A percentile compares a stretch with the other conserved stretches of the same genome.
Conservation (phyloP, 2,329 filamentous ascomycete species). For the Xylaria polymorpha region DNA sequence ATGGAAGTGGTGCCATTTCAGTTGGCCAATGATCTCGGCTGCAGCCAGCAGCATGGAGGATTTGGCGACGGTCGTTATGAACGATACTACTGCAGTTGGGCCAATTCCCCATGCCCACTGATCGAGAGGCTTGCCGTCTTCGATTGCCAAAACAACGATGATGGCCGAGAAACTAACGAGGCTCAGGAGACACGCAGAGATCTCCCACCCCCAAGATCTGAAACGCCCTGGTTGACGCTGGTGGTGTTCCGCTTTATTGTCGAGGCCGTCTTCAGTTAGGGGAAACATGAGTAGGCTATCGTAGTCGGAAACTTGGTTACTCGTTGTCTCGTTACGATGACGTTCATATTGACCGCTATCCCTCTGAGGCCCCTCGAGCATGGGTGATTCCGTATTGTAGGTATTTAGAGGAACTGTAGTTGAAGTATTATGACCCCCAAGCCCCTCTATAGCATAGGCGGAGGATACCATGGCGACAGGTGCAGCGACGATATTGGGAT, state of each 20-base stretch:
- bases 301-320: too few relatives aligned
- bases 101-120: constrained; percentile 32
- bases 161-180: constrained; percentile 57
- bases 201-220: constrained; percentile 13
- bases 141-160: constrained; percentile 28
- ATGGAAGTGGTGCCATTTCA: constrained; percentile 34
- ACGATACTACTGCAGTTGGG: constrained; percentile 35
- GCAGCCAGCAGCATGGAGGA: constrained; percentile 31
- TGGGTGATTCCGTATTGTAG: too few relatives aligned
- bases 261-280: too few relatives aligned
- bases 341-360: too few relatives aligned
- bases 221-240: background rate
- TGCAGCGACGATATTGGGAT: too few relatives aligned
- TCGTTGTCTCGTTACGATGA: too few relatives aligned
- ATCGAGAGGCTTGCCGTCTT: constrained; percentile 31
- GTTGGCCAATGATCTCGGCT: constrained; percentile 32
- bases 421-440: too few relatives aligned
- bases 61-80: constrained; percentile 34
- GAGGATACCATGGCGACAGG: too few relatives aligned
- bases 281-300: too few relatives aligned
- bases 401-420: too few relatives aligned
- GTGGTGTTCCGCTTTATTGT: background rate
- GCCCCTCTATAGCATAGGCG: too few relatives aligned
- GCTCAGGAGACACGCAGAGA: constrained; percentile 51
- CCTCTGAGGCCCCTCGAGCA: too few relatives aligned